Base-by-base conservation (phyloP, 371 early-diverging fungal genomes). In the Mortierella sp. region DNA sequence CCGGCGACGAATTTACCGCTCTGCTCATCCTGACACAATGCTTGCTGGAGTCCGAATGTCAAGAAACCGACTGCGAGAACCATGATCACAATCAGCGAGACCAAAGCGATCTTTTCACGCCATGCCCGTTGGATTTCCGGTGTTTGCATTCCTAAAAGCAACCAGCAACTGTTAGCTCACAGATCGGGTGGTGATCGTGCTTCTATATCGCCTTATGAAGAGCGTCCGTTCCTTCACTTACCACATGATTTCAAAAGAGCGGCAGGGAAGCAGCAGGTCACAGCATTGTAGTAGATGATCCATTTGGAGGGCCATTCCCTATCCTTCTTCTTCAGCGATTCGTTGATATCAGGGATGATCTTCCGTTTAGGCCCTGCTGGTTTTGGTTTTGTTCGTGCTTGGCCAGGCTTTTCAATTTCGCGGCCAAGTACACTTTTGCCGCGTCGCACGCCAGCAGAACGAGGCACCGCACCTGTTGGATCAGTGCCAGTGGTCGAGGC, bases 51-150 rank as follows among this genome's bases (percentile, higher is more conserved):
- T 18, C 88, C 90, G 76, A 91, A 91, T 18, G 94, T 93, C 58
- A 94, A 72, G 72, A 92, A 93, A 8, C 91, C 93, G 24, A 94
- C 92, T 34, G 82, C 82, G 6, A 79, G 80, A 82, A 93, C 92
- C 60, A 93, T 85, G 18, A 84, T 42, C 7, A 93, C 31, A 47
- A 94, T 93, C 39, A 94, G 82, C 21, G 86, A 83, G 21, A 92
- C 89, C 34, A 95, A 82, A 0, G 90, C 93, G 46, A 95, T 91
- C 71, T 95, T 95, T 81, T 95, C 95, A 73, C 94, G 82, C 87
- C 91, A 95, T 31, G 95, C 97, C 63, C 88, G 91, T 74, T 90
- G 93, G 34, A 88, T 84, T 28, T 80, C 83, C 19, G 68, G 14
- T 27, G 71, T 65, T 26, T 68, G 64, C 78, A 79, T 82, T 10